Evolutionary conservation across 2,329 filamentous ascomycete species (phyloP).

Genomic region (Xylaria sp.): DNA sequence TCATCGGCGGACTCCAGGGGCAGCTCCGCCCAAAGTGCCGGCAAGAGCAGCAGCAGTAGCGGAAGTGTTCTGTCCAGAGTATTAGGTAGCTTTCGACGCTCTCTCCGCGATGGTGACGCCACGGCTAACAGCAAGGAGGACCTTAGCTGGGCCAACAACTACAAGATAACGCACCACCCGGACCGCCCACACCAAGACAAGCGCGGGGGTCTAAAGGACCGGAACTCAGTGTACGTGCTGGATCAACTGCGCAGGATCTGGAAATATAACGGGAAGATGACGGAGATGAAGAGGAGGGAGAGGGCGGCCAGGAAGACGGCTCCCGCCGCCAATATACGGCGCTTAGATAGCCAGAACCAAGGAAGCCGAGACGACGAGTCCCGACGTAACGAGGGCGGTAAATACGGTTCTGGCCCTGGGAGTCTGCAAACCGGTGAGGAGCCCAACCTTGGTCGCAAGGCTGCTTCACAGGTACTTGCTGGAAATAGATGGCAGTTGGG

Average conservation of each 20-base stretch:
- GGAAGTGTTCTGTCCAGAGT: constrained; percentile 25
- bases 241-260: constrained; percentile 24
- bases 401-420: not conserved
- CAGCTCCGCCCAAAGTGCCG: constrained; percentile 4
- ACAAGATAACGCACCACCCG: constrained; percentile 31
- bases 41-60: constrained; percentile 9
- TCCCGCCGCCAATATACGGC: not conserved
- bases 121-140: constrained; percentile 16
- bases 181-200: constrained; percentile 24
- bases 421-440: not conserved
- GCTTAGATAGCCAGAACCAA: not conserved
- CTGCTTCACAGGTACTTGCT: not conserved
- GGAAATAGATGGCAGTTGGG: not conserved
- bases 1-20: constrained; percentile 3
- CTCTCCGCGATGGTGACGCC: not conserved
- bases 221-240: constrained; percentile 23
- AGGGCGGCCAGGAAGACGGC: constrained; percentile 7
- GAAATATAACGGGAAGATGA: constrained; percentile 17
- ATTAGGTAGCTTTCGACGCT: constrained; percentile 20
- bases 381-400: not conserved
- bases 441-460: not conserved
- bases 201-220: constrained; percentile 10
- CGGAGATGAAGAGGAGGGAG: constrained; percentile 23
- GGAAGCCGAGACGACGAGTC: not conserved
- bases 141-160: constrained; percentile 19